Evolutionary conservation across 305 asterid genomes (phyloP), one percentile per base, ranked within the genome.

Genomic region (Ajuga reptans): DNA sequence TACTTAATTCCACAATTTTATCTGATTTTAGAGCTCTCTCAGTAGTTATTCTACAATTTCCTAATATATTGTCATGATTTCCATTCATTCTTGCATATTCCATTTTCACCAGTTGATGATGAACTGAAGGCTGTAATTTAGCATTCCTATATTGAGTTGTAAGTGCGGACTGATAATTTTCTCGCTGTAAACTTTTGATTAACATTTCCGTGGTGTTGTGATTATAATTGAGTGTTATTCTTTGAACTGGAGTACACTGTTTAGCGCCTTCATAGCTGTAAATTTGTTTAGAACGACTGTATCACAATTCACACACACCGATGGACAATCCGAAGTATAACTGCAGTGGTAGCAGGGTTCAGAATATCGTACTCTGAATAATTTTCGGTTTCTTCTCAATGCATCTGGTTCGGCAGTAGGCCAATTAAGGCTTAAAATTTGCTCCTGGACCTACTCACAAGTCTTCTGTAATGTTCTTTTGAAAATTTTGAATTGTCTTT

Each of bases 1-100:
- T 53, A 69, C 64, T 72, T 85, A 64, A 72, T 54, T 36, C 29
- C 41, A 52, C 60, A 50, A 37, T 60, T 64, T 45, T n/a, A n/a
- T n/a, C n/a, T 69, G 74, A 41, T 58, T 53, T 29, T 72, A 15
- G 3, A 51, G 36, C 59, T 46, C 18, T 6, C 61, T 33, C 17
- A 5, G 64, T 65, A 52, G 34, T 0, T 43, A 4, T 39, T 81
- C 52, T 41, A 14, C 6, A 43, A 58, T 21, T 69, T 42, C 70
- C 24, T 31, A 24, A 47, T 51, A 69, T 73, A 55, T 31, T n/a
- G 8, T 68, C 51, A 17, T 14, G 56, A 62, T 53, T 42, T 42
- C 24, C 15, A 11, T 43, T 51, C 9, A 29, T 57, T 62, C 17
- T 9, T 59, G 21, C 49, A 3, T 18, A 27, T 74, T 27, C 49